phyloP scores from a whole-genome alignment of 768 basidiomycete genomes.

The Naganishia vishniacii region DNA sequence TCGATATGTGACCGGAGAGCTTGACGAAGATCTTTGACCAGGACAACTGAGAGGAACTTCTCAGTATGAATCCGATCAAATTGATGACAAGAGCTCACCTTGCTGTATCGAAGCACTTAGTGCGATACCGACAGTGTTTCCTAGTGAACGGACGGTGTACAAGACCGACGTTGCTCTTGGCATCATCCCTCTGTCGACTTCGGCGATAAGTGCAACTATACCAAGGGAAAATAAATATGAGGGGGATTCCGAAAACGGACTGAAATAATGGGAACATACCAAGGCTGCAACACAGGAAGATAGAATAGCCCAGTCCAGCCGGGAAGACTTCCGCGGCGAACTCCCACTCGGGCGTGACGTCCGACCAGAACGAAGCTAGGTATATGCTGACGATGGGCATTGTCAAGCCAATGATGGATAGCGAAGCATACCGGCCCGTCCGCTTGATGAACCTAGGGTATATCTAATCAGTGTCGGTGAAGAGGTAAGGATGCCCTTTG shows the following conservation, averaged over 20 bases:
- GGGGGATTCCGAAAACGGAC: not conserved
- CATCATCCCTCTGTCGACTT: constrained; percentile 43
- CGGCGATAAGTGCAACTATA: constrained; percentile 41
- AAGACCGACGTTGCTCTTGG: constrained; percentile 46
- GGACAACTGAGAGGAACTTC: constrained; percentile 25
- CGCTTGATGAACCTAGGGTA: constrained; percentile 32
- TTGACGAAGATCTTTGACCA: constrained; percentile 31
- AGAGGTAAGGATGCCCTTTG: too few species aligned
- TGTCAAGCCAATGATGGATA: constrained; percentile 36
- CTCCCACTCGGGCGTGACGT: constrained; percentile 34
- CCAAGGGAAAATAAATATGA: not conserved
- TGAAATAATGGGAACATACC: constrained; percentile 23
- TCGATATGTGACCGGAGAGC: constrained; percentile 24
- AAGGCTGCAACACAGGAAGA: constrained; percentile 42
- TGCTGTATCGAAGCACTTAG: constrained; percentile 43
- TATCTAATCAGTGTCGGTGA: not conserved
- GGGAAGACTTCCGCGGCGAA: constrained; percentile 42
- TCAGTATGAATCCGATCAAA: not conserved
- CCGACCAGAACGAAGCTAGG: constrained; percentile 38
- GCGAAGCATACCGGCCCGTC: constrained; percentile 35
- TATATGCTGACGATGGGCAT: constrained; percentile 34
- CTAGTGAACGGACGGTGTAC: constrained; percentile 44
- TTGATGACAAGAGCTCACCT: not conserved
- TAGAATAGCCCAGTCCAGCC: constrained; percentile 41
- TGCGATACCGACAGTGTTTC: constrained; percentile 42